Percentiles rank a stretch among this genome's conserved stretches.
These are phyloP conservation scores for Zymoseptoria passerinii DNA, from an alignment of 2,329 filamentous ascomycete genomes.

Conservation along the genomic window DNA sequence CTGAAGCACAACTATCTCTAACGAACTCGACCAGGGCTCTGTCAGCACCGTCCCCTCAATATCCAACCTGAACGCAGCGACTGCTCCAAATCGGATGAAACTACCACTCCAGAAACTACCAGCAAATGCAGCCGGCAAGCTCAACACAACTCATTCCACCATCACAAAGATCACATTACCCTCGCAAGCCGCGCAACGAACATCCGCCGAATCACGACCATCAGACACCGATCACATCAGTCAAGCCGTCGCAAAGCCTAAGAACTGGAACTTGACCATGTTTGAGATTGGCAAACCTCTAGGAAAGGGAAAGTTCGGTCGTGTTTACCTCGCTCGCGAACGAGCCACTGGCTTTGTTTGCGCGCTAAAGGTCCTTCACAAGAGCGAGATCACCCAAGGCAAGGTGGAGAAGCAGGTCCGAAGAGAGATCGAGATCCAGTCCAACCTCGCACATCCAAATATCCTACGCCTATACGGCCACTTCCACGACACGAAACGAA, in stretches of 20 bases:
- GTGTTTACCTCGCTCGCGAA: constrained; percentile 78
- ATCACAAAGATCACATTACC: constrained; percentile 59
- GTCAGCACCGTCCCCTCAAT: constrained; percentile 40
- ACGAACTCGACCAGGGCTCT: constrained; percentile 33
- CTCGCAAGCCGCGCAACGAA: constrained; percentile 52
- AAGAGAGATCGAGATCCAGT: constrained; percentile 83
- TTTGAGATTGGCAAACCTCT: constrained; percentile 85
- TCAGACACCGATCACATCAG: constrained; percentile 34
- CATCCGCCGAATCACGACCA: constrained; percentile 26
- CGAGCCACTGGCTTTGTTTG: constrained; percentile 73
- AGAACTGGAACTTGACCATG: constrained; percentile 79
- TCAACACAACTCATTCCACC: constrained; percentile 30
- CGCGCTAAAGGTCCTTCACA: constrained; percentile 79
- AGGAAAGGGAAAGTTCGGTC: constrained; percentile 80
- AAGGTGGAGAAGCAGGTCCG: constrained; percentile 81
- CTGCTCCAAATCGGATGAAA: constrained; percentile 57
- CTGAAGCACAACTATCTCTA: constrained; percentile 9
- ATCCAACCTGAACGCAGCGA: constrained; percentile 38
- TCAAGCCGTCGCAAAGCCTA: constrained; percentile 26
- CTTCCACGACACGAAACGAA: constrained; percentile 81
- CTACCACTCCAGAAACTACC: constrained; percentile 72
- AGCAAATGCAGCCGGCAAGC: constrained; percentile 53
- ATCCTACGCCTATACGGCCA: constrained; percentile 77
- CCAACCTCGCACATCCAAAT: constrained; percentile 77
- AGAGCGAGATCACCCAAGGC: constrained; percentile 70